Base-by-base conservation (phyloP, 495 filamentous ascomycete species). In the Paragyromitra xinjiangensis region DNA sequence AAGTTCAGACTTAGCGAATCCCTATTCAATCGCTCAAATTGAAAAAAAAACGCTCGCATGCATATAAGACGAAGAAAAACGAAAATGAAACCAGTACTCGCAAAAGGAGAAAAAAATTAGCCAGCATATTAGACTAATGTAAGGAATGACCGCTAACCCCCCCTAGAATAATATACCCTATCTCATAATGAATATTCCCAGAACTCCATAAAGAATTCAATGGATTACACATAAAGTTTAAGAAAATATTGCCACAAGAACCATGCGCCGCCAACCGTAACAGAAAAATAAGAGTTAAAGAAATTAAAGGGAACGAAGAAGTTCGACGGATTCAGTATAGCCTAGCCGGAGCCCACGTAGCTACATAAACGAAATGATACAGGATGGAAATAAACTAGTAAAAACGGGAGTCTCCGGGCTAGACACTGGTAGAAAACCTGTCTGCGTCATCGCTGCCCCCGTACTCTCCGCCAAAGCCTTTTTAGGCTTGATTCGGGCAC, bases 391-490 rank as follows among this genome's bases (percentile, higher is more conserved):
- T 53, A 51, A 61, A 53, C 42, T 61, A 63, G n/a, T 56, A 51
- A 72, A 66, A 62, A 42, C n/a, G 34, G 7, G 12, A 63, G 29
- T 16, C 34, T 11, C 22, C 40, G 51, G 26, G 40, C 50, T 14
- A 61, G 53, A 53, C 8, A 22, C 50, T 42, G 24, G 22, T 74
- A 7, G 3, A 19, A 11, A 14, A 67, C 61, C 63, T 62, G 39
- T 39, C 34, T 50, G 26, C 19, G 66, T 78, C 75, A 79, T 37
- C 66, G 75, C 22, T 71, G 80, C 12, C 80, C 73, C 51, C 70
- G 78, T 50, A 81, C 69, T 59, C 66, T 81, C 34, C 80, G 69
- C 80, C 80, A 81, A 39, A 81, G 44, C 22, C 67, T 73, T 75
- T 66, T 78, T 29, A 81, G 55, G 9, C 80, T 80, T n/a, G 80